Percentiles rank a stretch among this genome's conserved stretches.
These are phyloP conservation scores for Brasilioporus rufonigricans DNA, from an alignment of 768 basidiomycete genomes.

Conservation along the genomic window DNA sequence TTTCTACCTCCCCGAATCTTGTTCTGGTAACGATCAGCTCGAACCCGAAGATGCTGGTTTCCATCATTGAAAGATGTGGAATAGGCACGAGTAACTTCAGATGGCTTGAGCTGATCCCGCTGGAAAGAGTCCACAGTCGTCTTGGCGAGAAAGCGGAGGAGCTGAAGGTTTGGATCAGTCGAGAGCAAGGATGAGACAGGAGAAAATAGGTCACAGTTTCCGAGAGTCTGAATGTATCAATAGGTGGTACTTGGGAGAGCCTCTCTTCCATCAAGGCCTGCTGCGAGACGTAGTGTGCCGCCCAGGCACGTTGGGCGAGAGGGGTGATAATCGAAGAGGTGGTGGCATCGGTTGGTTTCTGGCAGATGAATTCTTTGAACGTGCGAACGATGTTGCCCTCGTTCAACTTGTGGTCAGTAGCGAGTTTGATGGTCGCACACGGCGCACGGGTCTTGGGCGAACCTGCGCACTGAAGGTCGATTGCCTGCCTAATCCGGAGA, in stretches of 20 bases:
- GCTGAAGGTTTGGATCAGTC: constrained; percentile 11
- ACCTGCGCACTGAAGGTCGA: constrained; percentile 28
- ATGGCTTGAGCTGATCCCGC: constrained; percentile 27
- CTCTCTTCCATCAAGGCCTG: constrained; percentile 18
- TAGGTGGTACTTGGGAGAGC: constrained; percentile 21
- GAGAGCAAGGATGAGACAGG: background rate
- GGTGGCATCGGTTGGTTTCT: background rate
- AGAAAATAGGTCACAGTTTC: constrained; percentile 16
- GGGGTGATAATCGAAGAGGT: constrained; percentile 5
- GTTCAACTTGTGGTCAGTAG: constrained; percentile 4
- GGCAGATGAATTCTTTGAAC: constrained; percentile 12
- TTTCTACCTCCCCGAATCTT: constrained; percentile 30
- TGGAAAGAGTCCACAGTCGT: constrained; percentile 24
- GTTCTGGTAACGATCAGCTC: constrained; percentile 30
- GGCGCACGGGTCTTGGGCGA: constrained; percentile 17
- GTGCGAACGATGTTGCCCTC: constrained; percentile 15
- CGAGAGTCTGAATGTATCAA: constrained; percentile 26
- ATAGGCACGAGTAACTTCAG: constrained; percentile 22
- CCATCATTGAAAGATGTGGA: constrained; percentile 7
- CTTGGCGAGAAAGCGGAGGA: constrained; percentile 28
- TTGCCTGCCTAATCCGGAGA: constrained; percentile 35
- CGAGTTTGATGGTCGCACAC: constrained; percentile 16
- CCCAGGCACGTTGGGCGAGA: constrained; percentile 33
- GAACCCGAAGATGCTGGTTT: constrained; percentile 16
- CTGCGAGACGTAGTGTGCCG: constrained; percentile 30